Conservation (phyloP, 495 filamentous ascomycete genomes). For the Trichocladium uniseriatum region DNA sequence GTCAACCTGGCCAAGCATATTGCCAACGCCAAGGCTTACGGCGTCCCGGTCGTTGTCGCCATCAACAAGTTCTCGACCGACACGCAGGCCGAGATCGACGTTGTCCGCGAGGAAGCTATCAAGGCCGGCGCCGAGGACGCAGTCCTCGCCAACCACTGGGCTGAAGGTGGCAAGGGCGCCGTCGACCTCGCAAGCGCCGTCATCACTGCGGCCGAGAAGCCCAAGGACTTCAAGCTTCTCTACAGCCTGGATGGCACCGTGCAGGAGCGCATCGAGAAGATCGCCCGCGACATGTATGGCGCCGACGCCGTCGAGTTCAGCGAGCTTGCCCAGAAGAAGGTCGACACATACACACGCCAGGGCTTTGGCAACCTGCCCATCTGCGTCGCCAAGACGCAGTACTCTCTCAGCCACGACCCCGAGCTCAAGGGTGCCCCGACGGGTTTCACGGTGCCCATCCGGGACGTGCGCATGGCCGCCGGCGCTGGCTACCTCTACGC, state of each 20-base stretch:
- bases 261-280: constrained; percentile 83
- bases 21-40: constrained; percentile 74
- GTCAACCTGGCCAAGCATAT: constrained; percentile 94
- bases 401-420: constrained; percentile 90
- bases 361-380: constrained; percentile 89
- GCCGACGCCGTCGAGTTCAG: constrained; percentile 85
- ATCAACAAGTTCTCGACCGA: constrained; percentile 96
- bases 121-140: constrained; percentile 91
- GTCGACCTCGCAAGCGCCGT: constrained; percentile 83
- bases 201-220: constrained; percentile 70
- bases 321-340: constrained; percentile 88
- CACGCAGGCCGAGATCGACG: constrained; percentile 82
- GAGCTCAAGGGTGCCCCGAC: constrained; percentile 92
- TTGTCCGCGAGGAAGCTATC: constrained; percentile 82
- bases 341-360: constrained; percentile 87
- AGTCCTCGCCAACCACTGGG: constrained; percentile 92
- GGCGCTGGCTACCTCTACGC: constrained; percentile 94
- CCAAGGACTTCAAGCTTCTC: constrained; percentile 82
- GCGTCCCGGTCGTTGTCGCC: constrained; percentile 91
- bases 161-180: constrained; percentile 86
- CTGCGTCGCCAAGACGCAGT: constrained; percentile 97
- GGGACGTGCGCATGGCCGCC: constrained; percentile 88
- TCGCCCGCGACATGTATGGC: constrained; percentile 89
- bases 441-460: constrained; percentile 90
- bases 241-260: constrained; percentile 74